Evolutionary conservation across 73 alveolate genomes (phyloP), one percentile per base, ranked within the genome.

Genomic region (Durusdinium trenchii): DNA sequence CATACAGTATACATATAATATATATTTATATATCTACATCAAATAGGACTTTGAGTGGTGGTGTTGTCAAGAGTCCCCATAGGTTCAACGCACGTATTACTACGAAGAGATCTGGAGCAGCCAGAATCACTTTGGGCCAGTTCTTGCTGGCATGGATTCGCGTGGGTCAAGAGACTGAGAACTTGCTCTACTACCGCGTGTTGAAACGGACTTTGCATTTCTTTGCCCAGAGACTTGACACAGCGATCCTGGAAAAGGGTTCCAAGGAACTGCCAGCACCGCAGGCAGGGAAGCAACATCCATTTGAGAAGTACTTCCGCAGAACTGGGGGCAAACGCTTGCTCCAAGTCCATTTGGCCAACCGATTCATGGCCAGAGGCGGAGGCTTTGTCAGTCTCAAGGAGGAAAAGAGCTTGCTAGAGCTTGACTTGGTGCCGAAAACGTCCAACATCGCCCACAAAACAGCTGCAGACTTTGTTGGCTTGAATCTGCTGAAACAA

Each of bases 361-460:
- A 7, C 20, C 76, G 94, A 30, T 84, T 84, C 78, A 50, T 84
- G 78, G 69, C 40, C 40, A 50, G 94, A 3, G 94, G 94, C 0
- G 78, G 78, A 23, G 94, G 94, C 30, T 84, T 51, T 38, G 78
- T 84, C 14, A 52, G 79, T 9, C 7, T 35, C 40, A 84, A 84
- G 43, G 75, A 50, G 54, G 94, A 84, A 48, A 52, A 40, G 43
- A 30, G 43, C 1, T 57, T 84, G 1, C 62, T 42, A 0, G 76
- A 84, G 42, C 78, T 84, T 0, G 94, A 54, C 6, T 9, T 84
- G 38, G 75, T 50, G 32, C 14, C 48, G 18, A 23, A 51, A 26
- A 20, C n/a, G 3, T n/a, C 79, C 26, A 18, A 36, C 78, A 54
- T 84, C 36, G 78, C 57, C 0, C 7, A 28, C 30, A 35, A n/a